Evolutionary conservation across 2,329 filamentous ascomycete species (phyloP).

Genomic region (Amphichorda felina): DNA sequence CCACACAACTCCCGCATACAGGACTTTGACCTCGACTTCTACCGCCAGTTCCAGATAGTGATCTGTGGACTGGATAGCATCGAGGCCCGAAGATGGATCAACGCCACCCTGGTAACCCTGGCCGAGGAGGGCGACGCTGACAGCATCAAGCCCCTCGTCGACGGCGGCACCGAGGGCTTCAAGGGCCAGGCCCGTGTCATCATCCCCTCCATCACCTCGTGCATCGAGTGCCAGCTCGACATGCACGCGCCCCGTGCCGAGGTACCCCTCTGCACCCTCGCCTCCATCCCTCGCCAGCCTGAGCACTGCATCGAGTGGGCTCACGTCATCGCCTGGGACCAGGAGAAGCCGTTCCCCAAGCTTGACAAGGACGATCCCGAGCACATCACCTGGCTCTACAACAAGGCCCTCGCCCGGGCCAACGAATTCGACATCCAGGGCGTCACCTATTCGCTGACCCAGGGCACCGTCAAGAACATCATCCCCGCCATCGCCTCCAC

Average conservation of each 20-base stretch:
- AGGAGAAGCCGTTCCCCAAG: constrained; percentile 67
- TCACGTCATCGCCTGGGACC: constrained; percentile 94
- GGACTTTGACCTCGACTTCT: constrained; percentile 92
- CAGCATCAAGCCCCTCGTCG: constrained; percentile 83
- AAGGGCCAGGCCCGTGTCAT: constrained; percentile 94
- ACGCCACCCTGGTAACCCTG: constrained; percentile 82
- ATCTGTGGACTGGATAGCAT: constrained; percentile 95
- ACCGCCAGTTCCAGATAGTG: constrained; percentile 91
- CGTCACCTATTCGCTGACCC: constrained; percentile 89
- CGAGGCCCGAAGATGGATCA: constrained; percentile 97
- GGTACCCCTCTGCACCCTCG: constrained; percentile 90
- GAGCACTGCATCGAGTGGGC: constrained; percentile 99
- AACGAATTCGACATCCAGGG: constrained; percentile 82
- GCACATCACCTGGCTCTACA: constrained; percentile 94
- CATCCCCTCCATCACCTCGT: constrained; percentile 83
- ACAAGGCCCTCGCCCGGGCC: constrained; percentile 70
- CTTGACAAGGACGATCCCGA: constrained; percentile 95
- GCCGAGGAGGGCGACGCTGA: constrained; percentile 69
- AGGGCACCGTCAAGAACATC: constrained; percentile 98
- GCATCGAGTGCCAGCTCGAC: constrained; percentile 95
- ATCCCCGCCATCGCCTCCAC: constrained; percentile 97
- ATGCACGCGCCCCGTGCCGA: constrained; percentile 98
- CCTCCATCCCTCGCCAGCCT: constrained; percentile 89
- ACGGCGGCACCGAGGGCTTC: constrained; percentile 96
- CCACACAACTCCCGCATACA: constrained; percentile 92